Conservation (phyloP, 352 stramenopile genomes). For the Globisporangium spiculum region DNA sequence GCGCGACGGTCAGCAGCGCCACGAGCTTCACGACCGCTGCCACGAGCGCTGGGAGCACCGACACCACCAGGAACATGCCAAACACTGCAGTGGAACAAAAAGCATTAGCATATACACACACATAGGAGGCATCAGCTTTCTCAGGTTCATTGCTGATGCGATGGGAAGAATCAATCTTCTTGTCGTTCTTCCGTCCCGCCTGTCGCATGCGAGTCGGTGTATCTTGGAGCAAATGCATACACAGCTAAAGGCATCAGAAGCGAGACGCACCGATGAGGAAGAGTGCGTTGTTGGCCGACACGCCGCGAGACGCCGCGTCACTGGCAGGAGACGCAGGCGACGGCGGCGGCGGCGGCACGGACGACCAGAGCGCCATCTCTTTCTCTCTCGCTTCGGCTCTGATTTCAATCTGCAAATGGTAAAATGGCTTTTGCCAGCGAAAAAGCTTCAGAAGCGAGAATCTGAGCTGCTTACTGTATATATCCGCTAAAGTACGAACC, state of each 20-base stretch:
- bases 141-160: not conserved
- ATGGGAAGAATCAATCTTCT: not conserved
- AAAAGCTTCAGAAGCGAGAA: not conserved
- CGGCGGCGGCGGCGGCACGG: constrained; percentile 7
- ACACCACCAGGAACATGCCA: constrained; percentile 67
- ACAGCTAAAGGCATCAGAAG: not conserved
- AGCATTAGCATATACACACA: not conserved
- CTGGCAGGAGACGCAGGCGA: constrained; percentile 12
- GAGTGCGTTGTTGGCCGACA: constrained; percentile 62
- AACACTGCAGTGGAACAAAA: constrained; percentile 29
- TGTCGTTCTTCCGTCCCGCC: not conserved
- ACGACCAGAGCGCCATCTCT: constrained; percentile 9
- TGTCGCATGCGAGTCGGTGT: not conserved
- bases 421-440: not conserved
- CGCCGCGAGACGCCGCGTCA: not conserved
- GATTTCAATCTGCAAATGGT: not conserved
- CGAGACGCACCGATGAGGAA: constrained; percentile 62
- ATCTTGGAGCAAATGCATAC: not conserved
- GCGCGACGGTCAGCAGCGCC: constrained; percentile 25
- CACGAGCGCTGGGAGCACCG: constrained; percentile 60
- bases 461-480: not conserved
- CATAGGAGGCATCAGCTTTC: not conserved
- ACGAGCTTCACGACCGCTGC: constrained; percentile 37
- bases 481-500: not conserved
- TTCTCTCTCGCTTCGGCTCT: not conserved